A percentile compares a stretch with the other conserved stretches of the same genome.
These are phyloP conservation scores for Helminthosporium solani DNA, from an alignment of 2,329 filamentous ascomycete species.

Conservation along the genomic window DNA sequence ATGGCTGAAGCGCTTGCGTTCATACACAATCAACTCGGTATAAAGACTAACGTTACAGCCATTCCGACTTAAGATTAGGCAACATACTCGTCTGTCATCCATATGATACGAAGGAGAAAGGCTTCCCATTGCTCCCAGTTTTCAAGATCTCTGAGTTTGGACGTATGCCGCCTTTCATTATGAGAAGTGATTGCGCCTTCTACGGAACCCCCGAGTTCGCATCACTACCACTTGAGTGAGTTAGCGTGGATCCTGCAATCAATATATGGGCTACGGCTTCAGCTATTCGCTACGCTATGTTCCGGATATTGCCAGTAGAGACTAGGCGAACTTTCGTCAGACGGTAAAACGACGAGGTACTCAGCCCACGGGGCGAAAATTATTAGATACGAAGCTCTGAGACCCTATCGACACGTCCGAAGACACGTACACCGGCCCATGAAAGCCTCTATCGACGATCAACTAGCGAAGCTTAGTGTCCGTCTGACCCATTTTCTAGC, in stretches of 20 bases:
- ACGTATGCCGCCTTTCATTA: constrained; percentile 10
- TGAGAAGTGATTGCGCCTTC: not conserved
- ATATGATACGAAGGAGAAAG: not conserved
- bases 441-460: constrained; percentile 6
- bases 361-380: not conserved
- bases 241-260: constrained; percentile 8
- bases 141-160: constrained; percentile 29
- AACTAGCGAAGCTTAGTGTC: not conserved
- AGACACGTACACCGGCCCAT: constrained; percentile 10
- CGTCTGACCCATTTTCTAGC: not conserved
- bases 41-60: constrained; percentile 56
- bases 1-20: constrained; percentile 13
- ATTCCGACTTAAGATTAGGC: constrained; percentile 89
- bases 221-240: constrained; percentile 10
- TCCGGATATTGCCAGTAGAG: not conserved
- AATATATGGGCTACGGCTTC: constrained; percentile 30
- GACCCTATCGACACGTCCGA: not conserved
- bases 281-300: constrained; percentile 11
- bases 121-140: constrained; percentile 15
- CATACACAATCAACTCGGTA: constrained; percentile 19
- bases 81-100: constrained; percentile 72
- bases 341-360: not conserved
- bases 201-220: constrained; percentile 23
- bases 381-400: not conserved
- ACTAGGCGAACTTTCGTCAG: constrained; percentile 4